Evolutionary conservation across 306 rosid species (phyloP).

Genomic region (Luffa aegyptiaca): DNA sequence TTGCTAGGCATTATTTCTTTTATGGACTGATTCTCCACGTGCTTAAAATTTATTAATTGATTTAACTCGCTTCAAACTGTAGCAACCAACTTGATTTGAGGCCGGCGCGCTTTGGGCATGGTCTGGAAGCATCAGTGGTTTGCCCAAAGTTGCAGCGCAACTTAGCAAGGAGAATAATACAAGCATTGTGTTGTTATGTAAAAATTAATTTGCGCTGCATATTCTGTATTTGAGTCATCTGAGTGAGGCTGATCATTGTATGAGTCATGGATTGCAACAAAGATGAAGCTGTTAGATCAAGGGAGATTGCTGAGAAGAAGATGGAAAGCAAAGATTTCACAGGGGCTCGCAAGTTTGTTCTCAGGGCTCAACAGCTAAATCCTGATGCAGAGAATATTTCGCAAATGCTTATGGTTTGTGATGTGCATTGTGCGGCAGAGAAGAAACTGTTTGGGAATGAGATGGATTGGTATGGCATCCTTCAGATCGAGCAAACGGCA

Average conservation of each 20-base stretch:
- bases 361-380: slow-evolving; percentile 61
- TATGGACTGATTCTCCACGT: neutral
- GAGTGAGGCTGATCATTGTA: slow-evolving; percentile 21
- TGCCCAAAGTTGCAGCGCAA: neutral
- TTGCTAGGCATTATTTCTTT: neutral
- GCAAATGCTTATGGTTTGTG: slow-evolving; percentile 77
- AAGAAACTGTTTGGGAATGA: slow-evolving; percentile 41
- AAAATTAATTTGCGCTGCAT: slow-evolving; percentile 10
- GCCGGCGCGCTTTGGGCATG: neutral
- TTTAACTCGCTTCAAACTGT: neutral
- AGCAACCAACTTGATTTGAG: slow-evolving; percentile 1
- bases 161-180: neutral
- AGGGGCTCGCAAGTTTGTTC: slow-evolving; percentile 58
- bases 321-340: slow-evolving; percentile 71
- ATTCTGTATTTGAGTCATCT: slow-evolving; percentile 9
- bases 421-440: slow-evolving; percentile 76
- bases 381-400: slow-evolving; percentile 70
- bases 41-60: neutral
- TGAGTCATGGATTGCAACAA: slow-evolving; percentile 71
- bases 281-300: slow-evolving; percentile 94
- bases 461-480: slow-evolving; percentile 74
- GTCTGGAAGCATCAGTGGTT: neutral
- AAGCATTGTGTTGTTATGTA: slow-evolving; percentile 17
- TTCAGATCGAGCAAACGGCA: slow-evolving; percentile 59
- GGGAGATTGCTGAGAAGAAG: slow-evolving; percentile 64